phyloP scores from a whole-genome alignment of 2,329 filamentous ascomycete species.

The Cytospora schulzeri region DNA sequence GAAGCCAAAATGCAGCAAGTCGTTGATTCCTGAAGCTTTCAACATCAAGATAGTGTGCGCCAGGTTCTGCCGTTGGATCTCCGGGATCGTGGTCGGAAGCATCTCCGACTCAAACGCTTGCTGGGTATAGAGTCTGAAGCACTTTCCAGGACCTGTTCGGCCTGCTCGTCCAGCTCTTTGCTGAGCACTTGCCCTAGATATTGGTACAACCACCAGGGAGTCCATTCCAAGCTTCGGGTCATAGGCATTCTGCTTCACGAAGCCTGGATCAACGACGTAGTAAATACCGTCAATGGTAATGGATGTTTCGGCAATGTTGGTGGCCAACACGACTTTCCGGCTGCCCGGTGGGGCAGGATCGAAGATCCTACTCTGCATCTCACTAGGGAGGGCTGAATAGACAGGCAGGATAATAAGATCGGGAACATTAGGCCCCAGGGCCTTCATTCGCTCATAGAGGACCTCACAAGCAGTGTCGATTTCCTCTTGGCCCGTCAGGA shows the following conservation, averaged over 20 bases:
- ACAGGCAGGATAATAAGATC: slow-evolving; percentile 92
- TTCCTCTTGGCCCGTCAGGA: slow-evolving; percentile 96
- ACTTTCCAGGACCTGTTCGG: slow-evolving; percentile 92
- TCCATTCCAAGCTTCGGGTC: slow-evolving; percentile 98
- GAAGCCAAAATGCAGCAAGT: slow-evolving; percentile 95
- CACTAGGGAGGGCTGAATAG: slow-evolving; percentile 90
- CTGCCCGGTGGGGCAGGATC: slow-evolving; percentile 85
- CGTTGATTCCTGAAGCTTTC: slow-evolving; percentile 99
- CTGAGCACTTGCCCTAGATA: slow-evolving; percentile 95
- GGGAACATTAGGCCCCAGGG: slow-evolving; percentile 84
- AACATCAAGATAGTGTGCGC: slow-evolving; percentile 94
- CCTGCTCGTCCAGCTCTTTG: slow-evolving; percentile 92
- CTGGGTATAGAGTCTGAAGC: slow-evolving; percentile 94
- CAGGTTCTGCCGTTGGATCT: slow-evolving; percentile 94
- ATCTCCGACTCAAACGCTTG: slow-evolving; percentile 95
- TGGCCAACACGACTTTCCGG: slow-evolving; percentile 95
- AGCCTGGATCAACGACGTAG: slow-evolving; percentile 95
- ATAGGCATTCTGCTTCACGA: slow-evolving; percentile 97
- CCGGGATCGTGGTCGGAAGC: slow-evolving; percentile 92
- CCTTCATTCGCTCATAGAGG: slow-evolving; percentile 93
- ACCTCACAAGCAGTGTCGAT: slow-evolving; percentile 96
- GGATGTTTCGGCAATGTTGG: slow-evolving; percentile 96
- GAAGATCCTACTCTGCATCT: slow-evolving; percentile 93
- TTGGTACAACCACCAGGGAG: slow-evolving; percentile 90
- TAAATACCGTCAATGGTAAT: slow-evolving; percentile 98